Evolutionary conservation across 2,329 filamentous ascomycete genomes (phyloP), one percentile per base, ranked within the genome.

Genomic region (Diplodia scrobiculata): DNA sequence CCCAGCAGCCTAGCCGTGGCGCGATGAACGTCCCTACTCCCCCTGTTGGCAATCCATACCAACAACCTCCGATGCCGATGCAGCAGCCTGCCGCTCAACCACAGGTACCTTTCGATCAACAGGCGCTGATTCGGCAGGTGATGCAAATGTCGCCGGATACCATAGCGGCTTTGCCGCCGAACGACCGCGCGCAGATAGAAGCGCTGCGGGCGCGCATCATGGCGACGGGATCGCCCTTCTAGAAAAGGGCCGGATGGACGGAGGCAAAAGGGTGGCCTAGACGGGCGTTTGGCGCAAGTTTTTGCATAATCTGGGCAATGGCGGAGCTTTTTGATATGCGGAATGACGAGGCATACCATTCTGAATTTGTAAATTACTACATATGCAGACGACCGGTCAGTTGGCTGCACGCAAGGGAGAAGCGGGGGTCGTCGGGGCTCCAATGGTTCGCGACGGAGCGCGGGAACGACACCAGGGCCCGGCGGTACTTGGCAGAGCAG

Each of bases 181-280:
- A 86, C 21, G 89, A 95, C 73, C 84, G 90, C 64, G 85, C 86
- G 68, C 92, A 97, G 77, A 89, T 98, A 65, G 84, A 97, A 80
- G 83, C 88, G 45, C 80, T 97, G 66, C 84, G 92, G 65, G 87
- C 89, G 69, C 84, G 85, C 65, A 83, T 91, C 71, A 81, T 74
- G 72, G 69, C 65, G 27, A 54, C 58, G 29, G 74, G 73, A 19
- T 50, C 54, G 19, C 55, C 53, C 19, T 66, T 66, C 54, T 66
- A 53, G 62, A 60, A n/a, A 48, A 21, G 36, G 38, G 17, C 51
- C 51, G 62, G 53, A 27, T 11, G 36, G 62, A 17, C 10, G n/a
- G 50, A 25, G 36, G 47, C 32, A 14, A 47, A 47, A 32, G 9
- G 38, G 45, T 7, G 36, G 52, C 51, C 41, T 45, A 65, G 63